Percentiles rank a stretch among this genome's conserved stretches.
Evolutionary conservation across 345 rosid species (phyloP).

Genomic region (Boechera divaricarpa): DNA sequence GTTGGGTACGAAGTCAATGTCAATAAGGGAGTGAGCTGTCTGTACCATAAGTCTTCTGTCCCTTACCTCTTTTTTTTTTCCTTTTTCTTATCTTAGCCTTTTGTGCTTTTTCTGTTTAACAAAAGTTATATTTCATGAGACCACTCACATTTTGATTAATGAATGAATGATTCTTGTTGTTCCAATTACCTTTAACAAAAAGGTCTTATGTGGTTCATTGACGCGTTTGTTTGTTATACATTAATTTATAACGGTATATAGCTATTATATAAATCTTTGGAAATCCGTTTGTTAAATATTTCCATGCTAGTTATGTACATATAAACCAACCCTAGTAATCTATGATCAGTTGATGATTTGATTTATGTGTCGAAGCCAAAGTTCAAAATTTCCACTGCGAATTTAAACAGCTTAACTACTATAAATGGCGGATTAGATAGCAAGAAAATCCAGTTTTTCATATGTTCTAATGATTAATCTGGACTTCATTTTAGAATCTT

Average conservation of each 20-base stretch:
- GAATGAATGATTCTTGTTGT: conserved; percentile 15
- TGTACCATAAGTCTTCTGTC: conserved; percentile 41
- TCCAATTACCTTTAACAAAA: conserved; percentile 9
- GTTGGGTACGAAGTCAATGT: conserved; percentile 45
- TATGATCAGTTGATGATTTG: no score
- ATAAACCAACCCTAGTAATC: no score
- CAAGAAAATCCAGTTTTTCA: no score
- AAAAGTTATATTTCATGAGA: conserved; percentile 27
- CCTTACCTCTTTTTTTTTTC: conserved; percentile 8
- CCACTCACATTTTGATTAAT: conserved; percentile 19
- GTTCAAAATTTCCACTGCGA: no score
- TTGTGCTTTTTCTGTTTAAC: conserved; percentile 42
- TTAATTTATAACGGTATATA: not conserved
- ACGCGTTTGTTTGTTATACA: conserved; percentile 13
- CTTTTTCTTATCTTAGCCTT: conserved; percentile 32
- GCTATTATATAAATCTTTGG: not conserved
- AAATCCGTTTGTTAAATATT: no score
- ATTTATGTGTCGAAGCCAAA: no score
- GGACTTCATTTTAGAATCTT: no score
- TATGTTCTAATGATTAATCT: no score
- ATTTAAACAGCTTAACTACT: no score
- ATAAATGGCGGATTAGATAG: no score
- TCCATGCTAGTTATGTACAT: not conserved
- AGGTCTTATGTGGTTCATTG: conserved; percentile 28
- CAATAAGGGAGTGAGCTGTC: conserved; percentile 46